Percentiles rank a stretch among this genome's conserved stretches.
Conservation (phyloP, 177 flowering plant species). For the Vitis hybrid region DNA sequence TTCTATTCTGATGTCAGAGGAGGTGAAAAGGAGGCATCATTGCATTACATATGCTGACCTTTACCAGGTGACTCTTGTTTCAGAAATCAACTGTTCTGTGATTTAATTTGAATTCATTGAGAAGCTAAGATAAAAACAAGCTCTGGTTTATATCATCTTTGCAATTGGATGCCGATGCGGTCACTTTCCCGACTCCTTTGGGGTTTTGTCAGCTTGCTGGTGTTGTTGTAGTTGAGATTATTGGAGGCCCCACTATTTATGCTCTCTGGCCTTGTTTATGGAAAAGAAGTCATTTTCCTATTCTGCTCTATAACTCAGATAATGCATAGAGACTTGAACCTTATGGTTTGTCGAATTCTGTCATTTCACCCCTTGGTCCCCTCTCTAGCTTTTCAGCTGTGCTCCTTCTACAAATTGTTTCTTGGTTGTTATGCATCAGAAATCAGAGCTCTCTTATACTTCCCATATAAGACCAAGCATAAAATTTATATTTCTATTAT, state of each 20-base stretch:
- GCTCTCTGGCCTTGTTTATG: neutral
- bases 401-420: no score
- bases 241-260: constrained; percentile 81
- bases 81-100: neutral
- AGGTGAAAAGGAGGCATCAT: constrained; percentile 65
- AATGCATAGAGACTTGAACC: neutral
- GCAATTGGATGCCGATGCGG: no score
- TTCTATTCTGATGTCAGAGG: constrained; percentile 43
- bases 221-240: constrained; percentile 88
- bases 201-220: constrained; percentile 78
- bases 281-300: no score
- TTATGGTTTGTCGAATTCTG: no score
- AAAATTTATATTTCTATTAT: neutral
- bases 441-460: no score
- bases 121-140: no score
- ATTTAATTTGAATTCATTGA: no score
- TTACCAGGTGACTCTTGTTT: constrained; percentile 56
- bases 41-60: constrained; percentile 83
- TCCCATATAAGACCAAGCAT: no score
- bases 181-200: neutral
- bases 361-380: no score
- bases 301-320: neutral
- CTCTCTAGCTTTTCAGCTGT: no score
- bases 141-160: no score
- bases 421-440: no score